Base-by-base conservation (phyloP, 345 rosid genomes). In the Theobroma cacao region DNA sequence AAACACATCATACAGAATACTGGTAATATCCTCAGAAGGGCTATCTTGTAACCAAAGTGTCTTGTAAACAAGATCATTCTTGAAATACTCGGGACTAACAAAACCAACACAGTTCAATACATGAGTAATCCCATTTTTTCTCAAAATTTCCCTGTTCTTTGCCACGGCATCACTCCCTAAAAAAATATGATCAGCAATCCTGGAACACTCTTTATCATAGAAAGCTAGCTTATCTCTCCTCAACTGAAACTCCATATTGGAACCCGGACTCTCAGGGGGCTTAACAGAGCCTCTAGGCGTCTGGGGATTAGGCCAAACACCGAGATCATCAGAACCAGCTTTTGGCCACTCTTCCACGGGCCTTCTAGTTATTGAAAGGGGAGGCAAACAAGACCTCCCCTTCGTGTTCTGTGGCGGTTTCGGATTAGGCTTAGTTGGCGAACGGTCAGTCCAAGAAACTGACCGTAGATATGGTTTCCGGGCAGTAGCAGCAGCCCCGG, bases 151-250 rank as follows among this genome's bases (percentile, higher is more conserved):
- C 55, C 93, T 87, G 72, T 91, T 88, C 81, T 89, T 88, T 30
- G 95, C 95, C 79, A 91, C 91, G 3, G 90, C 93, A 71, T 89
- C 95, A 77, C 95, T 88, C 38, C 95, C 95, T 28, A 89, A 75
- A 72, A 89, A 91, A 41, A 91, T 75, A 80, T 89, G 90, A 74
- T 89, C 90, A 68, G 85, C 93, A 66, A 91, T 91, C 81, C 91
- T 88, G 4, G 95, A 91, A 36, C 95, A 91, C 69, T 91, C 95
- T 75, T 89, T 91, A 30, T 91, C 85, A 47, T 83, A 91, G 82
- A 89, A 91, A 0, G 95, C 95, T 12, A 89, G 88, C 79, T 91
- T 91, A 47, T 91, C 95, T 82, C 72, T 89, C 86, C 85, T 88
- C 77, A 87, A 84, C 83, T 84, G 84, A 82, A 91, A 91, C 66